Base-by-base conservation (phyloP, 371 early-diverging fungal species). In the Choanephora cucurbitarum region DNA sequence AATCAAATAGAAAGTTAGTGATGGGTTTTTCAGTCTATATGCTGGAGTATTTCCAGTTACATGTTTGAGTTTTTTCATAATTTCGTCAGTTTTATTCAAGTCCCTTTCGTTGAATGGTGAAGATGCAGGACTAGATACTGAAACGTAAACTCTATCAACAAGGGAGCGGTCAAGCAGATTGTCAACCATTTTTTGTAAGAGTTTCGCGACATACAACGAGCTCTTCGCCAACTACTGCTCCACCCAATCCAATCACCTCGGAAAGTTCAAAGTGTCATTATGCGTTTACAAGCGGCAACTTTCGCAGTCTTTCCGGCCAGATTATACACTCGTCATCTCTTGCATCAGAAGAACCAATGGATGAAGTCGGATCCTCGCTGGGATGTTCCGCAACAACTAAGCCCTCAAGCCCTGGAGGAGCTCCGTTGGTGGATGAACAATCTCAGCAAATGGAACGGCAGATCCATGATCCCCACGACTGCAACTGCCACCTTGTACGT, bases 181-280 rank as follows among this genome's bases (percentile, higher is more conserved):
- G 46, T 51, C 40, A 51, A 44, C 52, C 54, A 45, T 49, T 43
- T 49, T 32, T n/a, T 53, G 21, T 11, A 51, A 39, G 13, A 40
- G 45, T 31, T 31, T 54, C 24, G 72, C 13, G 67, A 75, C 21
- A 40, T 71, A 0, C 59, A 64, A 3, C 49, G 64, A 1, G 49
- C 54, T 4, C 60, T 60, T 32, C 34, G 48, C 7, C 51, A 57
- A 8, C 22, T 57, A 1, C 17, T 53, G 28, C 17, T 56, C 4
- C 19, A 53, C 0, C 52, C 59, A 15, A 7, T 14, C 1, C 55
- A 45, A 39, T 34, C 37, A 15, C 39, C 55, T 5, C 18, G 51
- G 21, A 1, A 2, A 6, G 40, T 40, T 15, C 41, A 50, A 54
- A 60, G 50, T 18, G 15, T 60, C 33, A 60, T 55, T n/a, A 60